Percentiles rank a stretch among this genome's conserved stretches.
These are phyloP conservation scores for Nasturtium officinale DNA, from an alignment of 345 rosid genomes.

Conservation along the genomic window DNA sequence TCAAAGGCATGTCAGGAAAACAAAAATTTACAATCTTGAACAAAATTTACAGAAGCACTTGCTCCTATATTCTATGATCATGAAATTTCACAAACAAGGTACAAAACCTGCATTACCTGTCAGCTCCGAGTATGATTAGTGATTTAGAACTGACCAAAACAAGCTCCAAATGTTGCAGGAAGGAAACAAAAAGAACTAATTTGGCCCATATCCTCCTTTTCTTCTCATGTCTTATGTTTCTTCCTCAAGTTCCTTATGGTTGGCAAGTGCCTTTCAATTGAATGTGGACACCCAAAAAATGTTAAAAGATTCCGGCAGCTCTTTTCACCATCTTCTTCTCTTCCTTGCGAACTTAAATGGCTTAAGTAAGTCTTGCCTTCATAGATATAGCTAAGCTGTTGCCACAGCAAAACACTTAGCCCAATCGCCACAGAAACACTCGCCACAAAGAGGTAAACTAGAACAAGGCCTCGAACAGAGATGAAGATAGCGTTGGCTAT, in stretches of 20 bases:
- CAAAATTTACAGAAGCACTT: slow-evolving; percentile 26
- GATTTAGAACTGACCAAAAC: slow-evolving; percentile 15
- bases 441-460: slow-evolving; percentile 72
- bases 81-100: slow-evolving; percentile 27
- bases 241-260: slow-evolving; percentile 51
- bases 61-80: slow-evolving; percentile 31
- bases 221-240: slow-evolving; percentile 60
- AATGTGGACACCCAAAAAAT: slow-evolving; percentile 71
- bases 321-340: slow-evolving; percentile 51
- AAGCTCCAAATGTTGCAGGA: slow-evolving; percentile 28
- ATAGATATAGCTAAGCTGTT: slow-evolving; percentile 77
- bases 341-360: slow-evolving; percentile 62
- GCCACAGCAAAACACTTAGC: slow-evolving; percentile 75
- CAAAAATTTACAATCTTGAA: slow-evolving; percentile 29
- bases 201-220: neutral
- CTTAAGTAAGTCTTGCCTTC: slow-evolving; percentile 76
- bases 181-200: slow-evolving; percentile 3
- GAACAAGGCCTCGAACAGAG: slow-evolving; percentile 69
- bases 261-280: slow-evolving; percentile 57
- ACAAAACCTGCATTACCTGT: slow-evolving; percentile 33
- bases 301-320: slow-evolving; percentile 67
- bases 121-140: slow-evolving; percentile 25
- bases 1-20: slow-evolving; percentile 15
- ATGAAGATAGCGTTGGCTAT: slow-evolving; percentile 55
- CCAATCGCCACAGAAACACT: slow-evolving; percentile 76